Base-by-base conservation (phyloP, 2,329 filamentous ascomycete species). In the Beauveria rudraprayagi region DNA sequence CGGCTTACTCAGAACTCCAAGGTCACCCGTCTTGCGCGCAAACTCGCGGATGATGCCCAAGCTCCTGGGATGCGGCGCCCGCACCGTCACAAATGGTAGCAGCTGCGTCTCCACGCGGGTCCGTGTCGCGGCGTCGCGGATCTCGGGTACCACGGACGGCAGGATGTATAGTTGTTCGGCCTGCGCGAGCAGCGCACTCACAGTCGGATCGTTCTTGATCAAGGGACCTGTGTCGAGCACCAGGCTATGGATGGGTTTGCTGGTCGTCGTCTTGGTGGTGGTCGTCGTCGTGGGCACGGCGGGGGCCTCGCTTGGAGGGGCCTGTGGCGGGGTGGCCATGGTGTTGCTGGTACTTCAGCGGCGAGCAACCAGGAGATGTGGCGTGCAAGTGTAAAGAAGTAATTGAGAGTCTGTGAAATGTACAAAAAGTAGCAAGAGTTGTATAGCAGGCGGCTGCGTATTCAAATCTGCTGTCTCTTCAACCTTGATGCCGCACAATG, bases 141-240 rank as follows among this genome's bases (percentile, higher is more conserved):
- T 96, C 78, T 99, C 94, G 56, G 86, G 82, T 34, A 97, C 80
- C 61, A 99, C 91, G 8, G 89, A 87, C 0, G 92, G 92, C 0
- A 93, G 89, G 1, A 92, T 97, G 69, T 92, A 85, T 47, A 97
- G 81, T 62, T 82, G 78, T 69, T 94, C 87, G 53, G 91, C 87
- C 71, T 91, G 86, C 43, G 84, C 82, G 56, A 96, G 79, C 11
- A 99, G 84, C 0, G 89, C 91, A 51, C 91, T 95, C 26, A 94
- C 84, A 11, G 90, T 80, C 14, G 93, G 91, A 65, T 94, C 88
- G 76, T 97, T 97, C 72, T 93, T 93, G 73, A 99, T 92, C 63
- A 99, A 86, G 8, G 93, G 92, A 28, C 92, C 93, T 3, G 94
- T 89, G 71, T 99, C 94, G 66, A 99, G 82, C 30, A 97, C 83